Base-by-base conservation (phyloP, 768 basidiomycete species). In the Dacryopinax primogenitus region DNA sequence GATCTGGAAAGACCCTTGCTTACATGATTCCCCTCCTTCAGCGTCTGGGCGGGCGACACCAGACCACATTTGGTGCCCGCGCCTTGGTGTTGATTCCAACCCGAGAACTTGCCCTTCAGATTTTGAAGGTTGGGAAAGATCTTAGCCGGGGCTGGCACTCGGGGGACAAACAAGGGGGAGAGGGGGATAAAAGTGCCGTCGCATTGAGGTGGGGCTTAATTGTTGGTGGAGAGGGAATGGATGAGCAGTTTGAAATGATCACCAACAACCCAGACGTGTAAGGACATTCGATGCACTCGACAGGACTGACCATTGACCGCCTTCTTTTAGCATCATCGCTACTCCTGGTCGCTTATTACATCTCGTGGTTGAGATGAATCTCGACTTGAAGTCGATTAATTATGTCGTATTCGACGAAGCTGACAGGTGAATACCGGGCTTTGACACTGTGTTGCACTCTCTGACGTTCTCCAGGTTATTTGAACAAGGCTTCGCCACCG, bases 261-360 rank as follows among this genome's bases (percentile, higher is more conserved):
- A 85, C 90, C 6, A 87, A 81, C 71, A 95, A 95, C 72, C 95
- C 96, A 0, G 96, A 99, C 74, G 79, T 98, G 94, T 96, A 76
- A 74, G 92, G 83, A 41, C 41, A 51, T 64, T 68, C 65, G 58
- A 62, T 36, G 28, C 21, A 62, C 61, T 66, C 39, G 11, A 21
- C 26, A 15, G 51, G 30, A 30, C 2, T 58, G 0, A 15, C 18
- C 21, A 37, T 13, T 33, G 11, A 62, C 58, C 32, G 26, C 64
- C 67, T 26, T 69, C 18, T 1, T 34, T 6, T 69, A 97, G 94
- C 21, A 89, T 99, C 68, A 95, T 99, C 69, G 95, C 96, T 26
- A 99, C 96, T 12, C 96, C 96, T 18, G 96, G 96, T 66, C 92
- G 96, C 68, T 80, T 99, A 34, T 83, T 99, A n/a, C 96, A 99